Evolutionary conservation across 1,284 basidiomycete species (phyloP).

Genomic region (Fomitiporia mediterranea): DNA sequence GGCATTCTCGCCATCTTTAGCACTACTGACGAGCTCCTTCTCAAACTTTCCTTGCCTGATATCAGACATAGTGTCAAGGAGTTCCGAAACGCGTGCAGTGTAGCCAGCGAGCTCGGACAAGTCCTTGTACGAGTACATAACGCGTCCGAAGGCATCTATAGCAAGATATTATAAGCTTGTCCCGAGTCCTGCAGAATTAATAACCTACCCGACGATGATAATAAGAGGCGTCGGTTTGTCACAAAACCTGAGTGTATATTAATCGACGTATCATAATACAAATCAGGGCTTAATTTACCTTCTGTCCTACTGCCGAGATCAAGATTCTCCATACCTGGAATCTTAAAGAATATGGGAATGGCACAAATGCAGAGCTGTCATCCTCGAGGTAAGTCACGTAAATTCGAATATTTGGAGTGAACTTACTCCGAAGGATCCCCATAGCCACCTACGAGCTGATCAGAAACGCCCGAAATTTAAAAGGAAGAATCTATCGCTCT

Average conservation of each 20-base stretch:
- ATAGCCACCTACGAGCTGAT: conserved; percentile 53
- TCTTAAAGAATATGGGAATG: conserved; percentile 88
- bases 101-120: conserved; percentile 95
- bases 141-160: conserved; percentile 70
- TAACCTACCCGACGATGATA: conserved; percentile 67
- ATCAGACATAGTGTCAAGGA: conserved; percentile 91
- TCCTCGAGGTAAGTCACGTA: not conserved
- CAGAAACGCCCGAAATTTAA: not conserved
- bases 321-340: conserved; percentile 64
- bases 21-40: conserved; percentile 80
- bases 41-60: conserved; percentile 83
- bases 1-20: conserved; percentile 74
- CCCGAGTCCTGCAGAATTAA: not conserved
- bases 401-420: not conserved
- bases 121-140: conserved; percentile 98
- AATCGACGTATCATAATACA: conserved; percentile 8
- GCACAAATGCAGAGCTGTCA: conserved; percentile 82
- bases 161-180: not conserved
- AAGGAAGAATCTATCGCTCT: conserved; percentile 10
- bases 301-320: conserved; percentile 87
- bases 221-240: conserved; percentile 85
- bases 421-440: conserved; percentile 89
- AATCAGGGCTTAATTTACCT: conserved; percentile 40
- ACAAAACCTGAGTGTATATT: conserved; percentile 67
- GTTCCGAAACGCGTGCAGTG: conserved; percentile 84